These are phyloP conservation scores for Penicillium sp. DNA, from an alignment of 2,329 filamentous ascomycete species.

Conservation along the genomic window DNA sequence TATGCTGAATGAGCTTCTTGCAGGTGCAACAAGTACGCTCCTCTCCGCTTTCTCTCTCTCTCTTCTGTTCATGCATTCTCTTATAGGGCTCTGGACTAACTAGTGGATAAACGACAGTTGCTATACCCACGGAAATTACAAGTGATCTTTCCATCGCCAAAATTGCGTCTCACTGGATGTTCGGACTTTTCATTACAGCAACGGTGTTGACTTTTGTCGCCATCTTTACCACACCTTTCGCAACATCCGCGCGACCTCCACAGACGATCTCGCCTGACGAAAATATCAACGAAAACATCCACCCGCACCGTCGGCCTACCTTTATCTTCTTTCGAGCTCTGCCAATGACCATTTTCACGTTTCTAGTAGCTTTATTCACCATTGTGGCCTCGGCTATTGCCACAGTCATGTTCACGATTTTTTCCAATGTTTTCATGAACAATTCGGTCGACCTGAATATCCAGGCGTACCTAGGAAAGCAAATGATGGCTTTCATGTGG, in stretches of 20 bases:
- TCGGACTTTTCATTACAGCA: constrained; percentile 75
- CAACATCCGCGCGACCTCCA: constrained; percentile 38
- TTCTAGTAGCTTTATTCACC: constrained; percentile 63
- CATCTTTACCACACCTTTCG: constrained; percentile 61
- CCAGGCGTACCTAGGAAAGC: constrained; percentile 60
- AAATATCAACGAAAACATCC: constrained; percentile 23
- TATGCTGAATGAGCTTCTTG: constrained; percentile 71
- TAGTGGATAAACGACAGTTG: constrained; percentile 49
- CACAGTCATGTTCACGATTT: constrained; percentile 79
- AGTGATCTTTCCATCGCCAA: constrained; percentile 70
- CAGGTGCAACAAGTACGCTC: constrained; percentile 67
- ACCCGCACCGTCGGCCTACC: constrained; percentile 33
- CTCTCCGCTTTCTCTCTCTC: not conserved
- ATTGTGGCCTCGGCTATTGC: constrained; percentile 69
- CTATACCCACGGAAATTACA: constrained; percentile 69
- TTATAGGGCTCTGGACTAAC: constrained; percentile 1
- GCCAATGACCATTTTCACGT: constrained; percentile 64
- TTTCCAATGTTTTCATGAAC: constrained; percentile 69
- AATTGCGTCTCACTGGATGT: constrained; percentile 79
- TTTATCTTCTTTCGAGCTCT: constrained; percentile 52
- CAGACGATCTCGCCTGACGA: constrained; percentile 29
- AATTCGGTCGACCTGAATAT: constrained; percentile 72
- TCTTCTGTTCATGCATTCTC: not conserved
- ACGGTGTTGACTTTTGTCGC: constrained; percentile 67
- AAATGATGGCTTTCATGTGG: constrained; percentile 91